Evolutionary conservation across 2,329 filamentous ascomycete genomes (phyloP), one percentile per base, ranked within the genome.

Genomic region (Fusarium anguioides): DNA sequence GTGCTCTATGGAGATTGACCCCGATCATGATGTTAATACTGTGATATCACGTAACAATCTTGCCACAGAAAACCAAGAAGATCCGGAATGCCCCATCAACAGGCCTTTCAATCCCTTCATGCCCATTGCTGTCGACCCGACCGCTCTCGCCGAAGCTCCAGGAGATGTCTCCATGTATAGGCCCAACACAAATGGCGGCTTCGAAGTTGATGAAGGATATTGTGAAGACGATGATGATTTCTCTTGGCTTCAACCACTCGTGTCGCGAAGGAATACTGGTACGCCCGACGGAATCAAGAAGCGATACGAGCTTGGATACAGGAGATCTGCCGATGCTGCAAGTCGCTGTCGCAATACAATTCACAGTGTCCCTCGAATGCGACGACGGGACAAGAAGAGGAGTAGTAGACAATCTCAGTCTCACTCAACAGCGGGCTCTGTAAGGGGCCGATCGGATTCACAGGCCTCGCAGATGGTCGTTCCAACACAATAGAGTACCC

Each of bases 141-240:
- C 24, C 23, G 41, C 49, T 14, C 42, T 21, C 29, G 20, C 51
- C 33, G 57, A 67, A 40, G 41, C 39, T 15, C 44, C 35, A 42
- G 29, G 27, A 21, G 20, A 35, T 53, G 11, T 29, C 24, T 27
- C 49, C 31, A 47, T 42, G 3, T 53, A 42, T 36, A 51, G 55
- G 10, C 53, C 60, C 15, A 45, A 54, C 18, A 37, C 50, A 11
- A 46, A 45, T 10, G 35, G 41, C 17, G 56, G 55, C 31, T 49
- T 74, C 5, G 70, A 76, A 36, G 75, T 71, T 6, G 75, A 76
- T 20, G 75, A 76, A 44, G 73, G 72, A 33, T 75, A 69, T 40
- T 71, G 64, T 46, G 75, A 74, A 37, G 66, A 68, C 1, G 60
- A 65, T 1, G 72, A 74, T 11, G 71, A 75, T 35, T 64, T 72